A percentile compares a stretch with the other conserved stretches of the same genome.
Conservation (phyloP, 345 rosid species). For the Salix brachista region DNA sequence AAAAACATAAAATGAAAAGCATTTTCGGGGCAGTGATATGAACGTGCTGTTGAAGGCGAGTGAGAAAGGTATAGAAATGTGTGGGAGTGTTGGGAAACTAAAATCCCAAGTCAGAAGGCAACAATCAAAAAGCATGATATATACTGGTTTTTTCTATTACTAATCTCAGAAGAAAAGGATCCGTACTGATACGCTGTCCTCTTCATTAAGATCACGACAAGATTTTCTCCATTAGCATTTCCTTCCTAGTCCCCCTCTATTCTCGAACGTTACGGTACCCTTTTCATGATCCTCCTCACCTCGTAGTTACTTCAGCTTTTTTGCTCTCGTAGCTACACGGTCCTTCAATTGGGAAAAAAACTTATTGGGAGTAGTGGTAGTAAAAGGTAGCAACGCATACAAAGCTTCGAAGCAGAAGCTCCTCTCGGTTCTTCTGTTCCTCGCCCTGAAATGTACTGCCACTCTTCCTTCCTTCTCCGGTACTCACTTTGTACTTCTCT, state of each 20-base stretch:
- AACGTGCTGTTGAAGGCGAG: neutral
- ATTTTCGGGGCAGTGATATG: neutral
- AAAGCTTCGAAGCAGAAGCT: constrained; percentile 59
- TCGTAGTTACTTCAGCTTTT: no score
- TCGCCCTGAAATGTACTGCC: constrained; percentile 55
- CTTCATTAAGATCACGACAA: constrained; percentile 27
- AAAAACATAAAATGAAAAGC: no score
- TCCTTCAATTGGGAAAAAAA: neutral
- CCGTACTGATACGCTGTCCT: constrained; percentile 37
- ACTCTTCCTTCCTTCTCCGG: constrained; percentile 72
- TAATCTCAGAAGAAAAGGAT: neutral
- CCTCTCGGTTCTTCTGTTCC: constrained; percentile 16
- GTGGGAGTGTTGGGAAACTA: constrained; percentile 65
- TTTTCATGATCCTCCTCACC: neutral
- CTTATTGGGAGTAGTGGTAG: neutral
- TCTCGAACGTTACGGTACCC: neutral
- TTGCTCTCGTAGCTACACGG: neutral
- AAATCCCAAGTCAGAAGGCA: constrained; percentile 69
- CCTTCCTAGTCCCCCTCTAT: neutral
- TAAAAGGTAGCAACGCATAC: constrained; percentile 20
- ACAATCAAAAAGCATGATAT: constrained; percentile 31
- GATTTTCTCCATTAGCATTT: constrained; percentile 14
- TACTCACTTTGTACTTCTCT: constrained; percentile 8
- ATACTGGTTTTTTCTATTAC: constrained; percentile 11
- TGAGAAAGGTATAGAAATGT: constrained; percentile 15